Evolutionary conservation across 2,329 filamentous ascomycete species (phyloP), one percentile per base, ranked within the genome.

Genomic region (Trichoderma semiorbis): DNA sequence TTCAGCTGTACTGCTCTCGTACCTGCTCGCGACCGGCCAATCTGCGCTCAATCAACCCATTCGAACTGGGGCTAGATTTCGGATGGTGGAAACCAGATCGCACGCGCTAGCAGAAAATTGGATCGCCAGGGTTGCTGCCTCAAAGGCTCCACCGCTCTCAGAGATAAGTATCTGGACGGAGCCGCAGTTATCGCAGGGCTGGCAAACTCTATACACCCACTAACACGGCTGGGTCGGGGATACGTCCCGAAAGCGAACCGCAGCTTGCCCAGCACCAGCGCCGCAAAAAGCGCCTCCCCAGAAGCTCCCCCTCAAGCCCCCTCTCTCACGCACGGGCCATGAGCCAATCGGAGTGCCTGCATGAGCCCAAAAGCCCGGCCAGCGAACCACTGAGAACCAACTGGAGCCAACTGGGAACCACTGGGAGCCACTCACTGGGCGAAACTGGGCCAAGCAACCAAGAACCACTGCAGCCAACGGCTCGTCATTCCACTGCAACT

Each of bases 71-170:
- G 61, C 28, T 43, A 50, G 47, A 58, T 67, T 69, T 60, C 50
- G 66, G 57, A 26, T 61, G 62, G 62, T 66, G 62, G 28, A 24
- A 30, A 18, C 69, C 69, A 66, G 69, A 71, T 71, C 69, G 69
- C 62, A 60, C 14, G 62, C 69, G 55, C 69, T 66, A 71, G 60
- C 62, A 55, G 53, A 71, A 66, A 57, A 63, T 28, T 58, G 69
- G 69, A 65, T 57, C 64, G 64, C 64, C 64, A 67, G 69, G 66
- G 66, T 69, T 68, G 65, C 50, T 60, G n/a, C 24, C 47, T n/a
- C 65, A 1, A 3, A 69, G 53, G 53, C 16, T 55, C 55, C 62
- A 21, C 67, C n/a, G 34, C 55, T 21, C 14, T 61, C 66, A 39
- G 36, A 28, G 6, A 16, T 18, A n/a, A 16, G 69, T 71, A 71